Base-by-base conservation (phyloP, 352 stramenopile species). In the Globisporangium sylvaticum region DNA sequence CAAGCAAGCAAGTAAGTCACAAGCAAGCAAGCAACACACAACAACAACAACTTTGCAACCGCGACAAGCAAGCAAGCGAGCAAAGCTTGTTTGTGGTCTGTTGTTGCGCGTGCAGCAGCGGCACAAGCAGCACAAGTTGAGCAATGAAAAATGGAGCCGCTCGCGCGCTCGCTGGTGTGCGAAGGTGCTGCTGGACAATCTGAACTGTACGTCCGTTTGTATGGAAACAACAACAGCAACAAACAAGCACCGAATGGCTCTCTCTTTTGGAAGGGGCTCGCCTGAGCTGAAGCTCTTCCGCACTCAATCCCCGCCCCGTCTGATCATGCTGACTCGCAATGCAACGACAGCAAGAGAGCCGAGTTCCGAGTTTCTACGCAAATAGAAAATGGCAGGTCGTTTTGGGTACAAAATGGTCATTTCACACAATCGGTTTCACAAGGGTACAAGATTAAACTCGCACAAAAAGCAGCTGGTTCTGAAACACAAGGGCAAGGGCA, bases 251-350 rank as follows among this genome's bases (percentile, higher is more conserved):
- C 7, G 31, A 48, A 20, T 58, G 52, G 52, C 52, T 58, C 52
- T n/a, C 52, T 57, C 25, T 58, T 6, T 34, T 34, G 10, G 18
- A 14, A 25, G 25, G 12, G 9, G 39, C 14, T 46, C 39, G 24
- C 14, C 4, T 58, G 52, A 58, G 29, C 53, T 24, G 46, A n/a
- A 20, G 12, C 48, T 31, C 48, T 27, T n/a, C 39, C 10, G 12
- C 34, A 18, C 34, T 34, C 31, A 37, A 37, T 22, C 24, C 44
- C 44, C 44, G 18, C 46, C 46, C 9, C 24, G 52, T 57, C 52
- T 57, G 52, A 57, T 57, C 52, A 57, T 29, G 14, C 53, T 58
- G 53, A 58, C 53, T 58, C 25, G 53, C 53, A 58, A 58, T 39
- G 53, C 53, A 39, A 58, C 53, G 2, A 58, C 18, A 58, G 2